Evolutionary conservation across 1,284 basidiomycete species (phyloP).

Genomic region (Cryptococcus sp.): DNA sequence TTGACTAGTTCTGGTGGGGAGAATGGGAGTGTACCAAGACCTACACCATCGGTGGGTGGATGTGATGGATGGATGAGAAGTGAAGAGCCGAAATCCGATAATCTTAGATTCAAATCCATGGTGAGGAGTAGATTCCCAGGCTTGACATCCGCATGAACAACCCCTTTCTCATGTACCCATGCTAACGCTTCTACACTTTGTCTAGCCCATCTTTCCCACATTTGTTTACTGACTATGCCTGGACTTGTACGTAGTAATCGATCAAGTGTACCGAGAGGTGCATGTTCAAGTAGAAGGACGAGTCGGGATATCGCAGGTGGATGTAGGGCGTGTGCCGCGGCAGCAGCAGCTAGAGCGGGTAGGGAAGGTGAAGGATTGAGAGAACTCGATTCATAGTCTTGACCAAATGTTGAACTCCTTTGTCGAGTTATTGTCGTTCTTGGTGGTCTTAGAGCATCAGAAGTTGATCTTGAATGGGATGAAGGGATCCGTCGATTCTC

Average conservation of each 20-base stretch:
- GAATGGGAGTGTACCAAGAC: conserved; percentile 52
- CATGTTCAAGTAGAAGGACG: conserved; percentile 47
- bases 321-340: conserved; percentile 4
- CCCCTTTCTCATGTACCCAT: conserved; percentile 48
- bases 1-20: conserved; percentile 52
- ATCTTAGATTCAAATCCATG: conserved; percentile 39
- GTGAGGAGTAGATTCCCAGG: conserved; percentile 45
- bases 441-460: conserved; percentile 13
- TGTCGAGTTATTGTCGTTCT: neutral
- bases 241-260: conserved; percentile 43
- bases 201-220: conserved; percentile 47
- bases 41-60: conserved; percentile 48
- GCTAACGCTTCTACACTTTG: conserved; percentile 45
- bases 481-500: conserved; percentile 5
- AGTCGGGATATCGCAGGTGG: conserved; percentile 24
- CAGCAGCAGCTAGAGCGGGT: conserved; percentile 16
- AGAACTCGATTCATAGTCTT: neutral
- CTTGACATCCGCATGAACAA: conserved; percentile 52
- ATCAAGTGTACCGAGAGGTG: conserved; percentile 45
- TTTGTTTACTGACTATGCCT: conserved; percentile 29
- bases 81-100: conserved; percentile 52
- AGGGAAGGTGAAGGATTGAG: conserved; percentile 18
- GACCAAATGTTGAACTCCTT: conserved; percentile 10
- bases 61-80: conserved; percentile 46
- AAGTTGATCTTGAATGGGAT: conserved; percentile 20